phyloP scores from a whole-genome alignment of 805 yeast genomes.

The Kockiozyma suomiensis region DNA sequence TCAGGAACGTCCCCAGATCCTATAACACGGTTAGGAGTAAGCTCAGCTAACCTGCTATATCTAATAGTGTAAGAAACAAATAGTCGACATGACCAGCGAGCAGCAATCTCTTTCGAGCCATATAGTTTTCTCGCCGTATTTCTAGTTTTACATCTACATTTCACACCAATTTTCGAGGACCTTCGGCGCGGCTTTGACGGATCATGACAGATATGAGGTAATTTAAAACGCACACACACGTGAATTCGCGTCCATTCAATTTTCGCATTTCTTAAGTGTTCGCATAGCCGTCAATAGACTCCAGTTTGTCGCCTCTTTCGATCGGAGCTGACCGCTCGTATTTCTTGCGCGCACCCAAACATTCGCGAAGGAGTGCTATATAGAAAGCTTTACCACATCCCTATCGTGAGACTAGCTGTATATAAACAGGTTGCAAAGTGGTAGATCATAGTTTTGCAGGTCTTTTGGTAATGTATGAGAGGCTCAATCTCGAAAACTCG shows the following conservation, averaged over 20 bases:
- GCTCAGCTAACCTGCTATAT: not conserved
- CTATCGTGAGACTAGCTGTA: slow-evolving; percentile 2
- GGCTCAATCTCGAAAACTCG: not conserved
- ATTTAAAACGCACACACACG: slow-evolving; percentile 19
- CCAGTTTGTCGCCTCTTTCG: not conserved
- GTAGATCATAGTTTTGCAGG: slow-evolving; percentile 3
- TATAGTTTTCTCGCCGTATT: slow-evolving; percentile 4
- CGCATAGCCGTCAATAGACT: not conserved
- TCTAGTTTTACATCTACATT: slow-evolving; percentile 22
- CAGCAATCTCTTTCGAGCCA: not conserved
- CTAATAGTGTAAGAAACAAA: not conserved
- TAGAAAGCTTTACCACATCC: slow-evolving; percentile 9
- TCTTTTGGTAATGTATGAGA: not conserved
- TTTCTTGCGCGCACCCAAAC: slow-evolving; percentile 21
- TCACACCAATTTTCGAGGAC: slow-evolving; percentile 8
- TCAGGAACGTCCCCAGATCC: not conserved
- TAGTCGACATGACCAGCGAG: slow-evolving; percentile 14
- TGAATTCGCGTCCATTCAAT: slow-evolving; percentile 49
- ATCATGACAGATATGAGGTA: slow-evolving; percentile 24
- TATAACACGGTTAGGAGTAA: not conserved
- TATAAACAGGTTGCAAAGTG: slow-evolving; percentile 16
- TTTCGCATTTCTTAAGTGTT: slow-evolving; percentile 1
- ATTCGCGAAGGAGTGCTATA: not conserved
- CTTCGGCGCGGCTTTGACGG: slow-evolving; percentile 23
- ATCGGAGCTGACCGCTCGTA: not conserved